Evolutionary conservation across 225 moss, liverwort and hornwort species (phyloP), one percentile per base, ranked within the genome.

Genomic region (Pleurozium schreberi): DNA sequence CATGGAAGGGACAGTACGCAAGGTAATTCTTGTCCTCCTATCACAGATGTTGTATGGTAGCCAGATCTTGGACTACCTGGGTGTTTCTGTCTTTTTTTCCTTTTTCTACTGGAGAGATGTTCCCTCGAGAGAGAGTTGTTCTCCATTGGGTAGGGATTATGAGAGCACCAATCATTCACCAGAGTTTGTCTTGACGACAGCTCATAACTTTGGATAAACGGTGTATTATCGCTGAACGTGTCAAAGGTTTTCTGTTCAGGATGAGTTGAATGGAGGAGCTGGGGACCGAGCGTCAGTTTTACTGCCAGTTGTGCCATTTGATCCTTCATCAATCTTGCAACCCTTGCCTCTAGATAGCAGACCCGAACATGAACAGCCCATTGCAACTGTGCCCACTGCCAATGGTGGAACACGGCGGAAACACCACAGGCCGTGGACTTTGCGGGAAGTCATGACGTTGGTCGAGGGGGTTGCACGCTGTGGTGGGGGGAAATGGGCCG

Each of bases 401-500:
- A 98, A 96, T 92, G 98, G 98, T 75, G 98, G 98, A 71, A 97
- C 97, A 80, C 93, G 97, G 68, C 95, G 96, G 82, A 97, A 98
- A 92, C 97, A 98, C 93, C 98, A 98, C 90, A 89, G 98, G 71
- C 98, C 97, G 33, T 98, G 98, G 98, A 98, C 98, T 90, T 91
- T 97, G 87, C 95, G 97, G 83, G 98, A 98, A 94, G 98, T 98
- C 88, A 95, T 97, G 94, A 96, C 96, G 66, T 93, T 98, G 86
- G 98, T 98, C 63, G 98, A 98, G 93, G 98, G 97, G 89, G 98
- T 98, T 66, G 95, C 97, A 58, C 95, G 95, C 68, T 98, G 98
- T 94, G 98, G 98, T 85, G 98, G 97, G 92, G 98, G 98, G 52
- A 98, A 98, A 88, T 98, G 98, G 97, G 98, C 98, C 79, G 98